A percentile compares a stretch with the other conserved stretches of the same genome.
phyloP scores from a whole-genome alignment of 2,329 filamentous ascomycete genomes.

The Colletotrichum tabaci region DNA sequence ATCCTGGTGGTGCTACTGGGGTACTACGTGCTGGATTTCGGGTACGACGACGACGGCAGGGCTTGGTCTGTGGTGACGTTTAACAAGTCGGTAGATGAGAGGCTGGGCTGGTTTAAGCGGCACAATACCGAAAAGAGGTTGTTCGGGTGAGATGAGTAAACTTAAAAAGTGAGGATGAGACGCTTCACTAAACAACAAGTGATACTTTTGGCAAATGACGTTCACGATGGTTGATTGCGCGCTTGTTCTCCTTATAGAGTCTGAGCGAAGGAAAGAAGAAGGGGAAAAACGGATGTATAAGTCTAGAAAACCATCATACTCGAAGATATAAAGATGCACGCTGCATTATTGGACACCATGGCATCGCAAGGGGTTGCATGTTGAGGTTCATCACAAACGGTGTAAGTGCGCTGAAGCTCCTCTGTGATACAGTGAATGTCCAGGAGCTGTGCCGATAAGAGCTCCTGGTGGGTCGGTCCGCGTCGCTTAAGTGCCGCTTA shows the following conservation, averaged over 20 bases:
- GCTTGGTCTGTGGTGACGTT: constrained; percentile 44
- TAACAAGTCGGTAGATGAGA: constrained; percentile 4
- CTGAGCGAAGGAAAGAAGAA: no score
- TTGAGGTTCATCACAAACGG: neutral
- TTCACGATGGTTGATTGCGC: no score
- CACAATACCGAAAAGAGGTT: neutral
- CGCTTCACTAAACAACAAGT: neutral
- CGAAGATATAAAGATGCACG: no score
- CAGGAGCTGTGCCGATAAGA: constrained; percentile 18
- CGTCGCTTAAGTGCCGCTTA: constrained; percentile 19
- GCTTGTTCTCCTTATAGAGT: no score
- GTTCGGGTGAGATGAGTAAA: neutral
- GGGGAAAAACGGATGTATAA: no score
- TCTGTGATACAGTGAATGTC: neutral
- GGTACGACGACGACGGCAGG: constrained; percentile 45
- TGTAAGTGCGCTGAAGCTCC: neutral
- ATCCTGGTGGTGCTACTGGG: constrained; percentile 42
- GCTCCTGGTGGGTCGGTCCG: constrained; percentile 13
- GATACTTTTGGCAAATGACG: no score
- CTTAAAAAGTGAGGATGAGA: neutral
- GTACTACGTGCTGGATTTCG: constrained; percentile 45
- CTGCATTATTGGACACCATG: no score
- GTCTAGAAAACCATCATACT: no score
- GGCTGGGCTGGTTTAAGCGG: constrained; percentile 14
- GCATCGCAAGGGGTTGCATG: no score